Evolutionary conservation across 2,329 filamentous ascomycete species (phyloP), one percentile per base, ranked within the genome.

Genomic region (Lithohypha guttulata): DNA sequence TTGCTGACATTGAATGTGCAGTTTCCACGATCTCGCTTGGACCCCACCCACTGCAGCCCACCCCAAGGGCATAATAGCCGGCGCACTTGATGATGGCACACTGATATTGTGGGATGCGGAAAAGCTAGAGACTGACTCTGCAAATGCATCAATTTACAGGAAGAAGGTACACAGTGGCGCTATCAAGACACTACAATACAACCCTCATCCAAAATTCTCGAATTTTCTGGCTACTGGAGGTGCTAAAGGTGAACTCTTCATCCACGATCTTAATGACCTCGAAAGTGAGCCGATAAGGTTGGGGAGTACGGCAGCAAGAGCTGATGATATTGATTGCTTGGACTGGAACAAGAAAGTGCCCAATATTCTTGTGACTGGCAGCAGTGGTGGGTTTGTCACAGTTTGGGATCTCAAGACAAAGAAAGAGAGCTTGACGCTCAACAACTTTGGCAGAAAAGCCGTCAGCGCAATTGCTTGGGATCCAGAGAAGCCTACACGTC

Each of bases 331-430:
- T 49, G 91, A 96, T 55, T 93, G 87, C 50, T 70, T 98, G 44
- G 89, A 94, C 52, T 98, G 93, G 93, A 98, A 98, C 64, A 87
- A 86, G 57, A 96, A 93, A 66, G 89, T 96, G 28, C 77, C 89
- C 10, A 89, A 98, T 58, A 98, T 98, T 58, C 67, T 98, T 51
- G 91, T 89, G 13, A 96, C 89, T 7, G 91, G 91, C 50, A 89
- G 87, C 57, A 82, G 78, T 46, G 87, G 86, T 34, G 91, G 91
- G 3, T 93, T 96, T 55, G 87, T 96, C 23, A 96, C 91, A 2
- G 89, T 98, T 13, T 98, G 91, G 91, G 91, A 98, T 64, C 73
- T 96, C 49, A 95, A 94, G 69, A 86, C 84, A 9, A 96, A 94
- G 74, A 95, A 94, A 66, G 86, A 94, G 52, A 95, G 87, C 41